phyloP scores from a whole-genome alignment of 2,329 filamentous ascomycete species.

The Salinomyces thailandicus region DNA sequence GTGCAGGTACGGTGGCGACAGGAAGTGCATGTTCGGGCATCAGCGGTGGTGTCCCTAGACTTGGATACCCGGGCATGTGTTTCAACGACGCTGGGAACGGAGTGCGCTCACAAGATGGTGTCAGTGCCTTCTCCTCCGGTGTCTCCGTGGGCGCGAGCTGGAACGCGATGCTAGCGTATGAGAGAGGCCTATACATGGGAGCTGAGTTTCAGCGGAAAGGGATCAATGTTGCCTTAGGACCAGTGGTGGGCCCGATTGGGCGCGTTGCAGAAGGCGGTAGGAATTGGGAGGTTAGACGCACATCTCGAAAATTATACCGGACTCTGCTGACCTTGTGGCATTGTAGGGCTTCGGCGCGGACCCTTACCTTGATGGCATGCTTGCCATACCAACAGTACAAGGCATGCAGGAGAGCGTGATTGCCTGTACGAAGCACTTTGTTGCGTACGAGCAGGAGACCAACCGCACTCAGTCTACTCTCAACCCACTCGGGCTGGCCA shows the following conservation, averaged over 20 bases:
- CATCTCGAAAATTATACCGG: background rate
- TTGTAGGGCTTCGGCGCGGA: constrained; percentile 14
- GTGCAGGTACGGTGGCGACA: constrained; percentile 1
- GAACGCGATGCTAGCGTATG: constrained; percentile 26
- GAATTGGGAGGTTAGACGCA: constrained; percentile 1
- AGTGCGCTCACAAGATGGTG: constrained; percentile 22
- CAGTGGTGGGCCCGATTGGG: constrained; percentile 23
- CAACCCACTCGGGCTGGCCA: constrained; percentile 49
- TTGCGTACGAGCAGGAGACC: constrained; percentile 23
- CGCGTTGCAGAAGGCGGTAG: constrained; percentile 10
- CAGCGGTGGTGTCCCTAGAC: constrained; percentile 25
- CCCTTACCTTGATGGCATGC: constrained; percentile 21
- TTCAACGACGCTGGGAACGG: constrained; percentile 30
- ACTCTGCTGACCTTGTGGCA: background rate
- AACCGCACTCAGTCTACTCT: constrained; percentile 35
- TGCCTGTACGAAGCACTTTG: constrained; percentile 26
- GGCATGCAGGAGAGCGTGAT: constrained; percentile 29
- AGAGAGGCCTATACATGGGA: constrained; percentile 25
- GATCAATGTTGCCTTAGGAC: constrained; percentile 23
- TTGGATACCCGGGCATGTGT: constrained; percentile 27
- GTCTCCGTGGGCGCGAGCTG: constrained; percentile 30
- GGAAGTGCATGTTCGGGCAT: constrained; percentile 25
- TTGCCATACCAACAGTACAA: constrained; percentile 19
- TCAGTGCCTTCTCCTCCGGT: constrained; percentile 29
- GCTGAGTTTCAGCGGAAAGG: constrained; percentile 24